These are phyloP conservation scores for Ailanthus altissimus DNA, from an alignment of 345 rosid genomes.

Conservation along the genomic window DNA sequence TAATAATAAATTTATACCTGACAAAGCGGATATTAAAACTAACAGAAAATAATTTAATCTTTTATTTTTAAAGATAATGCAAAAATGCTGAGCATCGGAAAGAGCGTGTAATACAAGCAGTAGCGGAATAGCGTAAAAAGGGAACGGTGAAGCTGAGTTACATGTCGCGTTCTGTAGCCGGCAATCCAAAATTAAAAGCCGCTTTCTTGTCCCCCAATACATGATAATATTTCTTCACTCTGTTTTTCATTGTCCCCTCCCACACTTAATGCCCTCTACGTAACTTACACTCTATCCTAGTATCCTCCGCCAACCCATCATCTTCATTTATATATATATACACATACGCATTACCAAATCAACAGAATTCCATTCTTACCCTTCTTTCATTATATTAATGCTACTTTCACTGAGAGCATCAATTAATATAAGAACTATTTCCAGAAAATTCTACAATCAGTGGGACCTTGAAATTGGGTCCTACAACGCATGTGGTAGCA, in stretches of 20 bases:
- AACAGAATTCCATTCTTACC: not conserved
- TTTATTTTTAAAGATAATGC: too few species aligned
- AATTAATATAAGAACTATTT: not conserved
- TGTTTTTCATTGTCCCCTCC: constrained; percentile 47
- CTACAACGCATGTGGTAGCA: constrained; percentile 10
- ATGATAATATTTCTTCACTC: constrained; percentile 42
- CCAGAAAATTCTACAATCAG: not conserved
- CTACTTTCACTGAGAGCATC: not conserved
- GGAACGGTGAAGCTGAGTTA: constrained; percentile 27
- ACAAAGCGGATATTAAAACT: too few species aligned
- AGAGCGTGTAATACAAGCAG: not conserved
- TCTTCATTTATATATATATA: not conserved
- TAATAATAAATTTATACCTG: too few species aligned
- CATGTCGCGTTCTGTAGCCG: constrained; percentile 42
- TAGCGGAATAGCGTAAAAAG: constrained; percentile 1
- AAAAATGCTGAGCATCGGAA: too few species aligned
- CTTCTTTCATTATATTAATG: not conserved
- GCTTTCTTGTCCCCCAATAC: constrained; percentile 54
- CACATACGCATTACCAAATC: not conserved
- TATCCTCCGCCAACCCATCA: too few species aligned
- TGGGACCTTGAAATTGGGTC: not conserved
- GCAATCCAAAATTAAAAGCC: constrained; percentile 48
- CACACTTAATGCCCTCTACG: constrained; percentile 19
- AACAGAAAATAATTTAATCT: too few species aligned
- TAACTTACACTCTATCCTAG: constrained; percentile 15